phyloP scores from a whole-genome alignment of 2,329 filamentous ascomycete genomes.

The Coniochaeta prunicola region DNA sequence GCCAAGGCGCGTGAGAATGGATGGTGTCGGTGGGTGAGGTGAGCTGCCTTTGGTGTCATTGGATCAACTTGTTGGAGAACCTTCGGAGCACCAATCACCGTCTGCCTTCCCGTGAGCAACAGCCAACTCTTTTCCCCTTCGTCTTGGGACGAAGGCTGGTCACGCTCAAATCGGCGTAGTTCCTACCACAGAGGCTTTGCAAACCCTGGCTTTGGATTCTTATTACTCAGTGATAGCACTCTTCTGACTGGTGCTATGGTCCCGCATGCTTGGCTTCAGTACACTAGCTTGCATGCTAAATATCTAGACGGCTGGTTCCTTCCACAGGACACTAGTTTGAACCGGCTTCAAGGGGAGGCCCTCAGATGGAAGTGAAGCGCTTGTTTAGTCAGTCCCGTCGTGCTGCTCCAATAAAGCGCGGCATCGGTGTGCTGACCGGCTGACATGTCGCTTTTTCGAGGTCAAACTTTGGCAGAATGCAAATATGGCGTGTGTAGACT shows the following conservation, averaged over 20 bases:
- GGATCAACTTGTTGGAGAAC: neutral
- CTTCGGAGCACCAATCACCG: neutral
- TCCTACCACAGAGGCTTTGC: neutral
- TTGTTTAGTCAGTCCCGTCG: neutral
- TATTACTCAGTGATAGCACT: neutral
- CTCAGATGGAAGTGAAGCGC: neutral
- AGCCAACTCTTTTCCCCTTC: neutral
- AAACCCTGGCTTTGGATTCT: neutral
- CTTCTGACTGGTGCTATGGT: neutral
- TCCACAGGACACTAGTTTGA: neutral
- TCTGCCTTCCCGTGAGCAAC: neutral
- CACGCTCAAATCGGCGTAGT: neutral
- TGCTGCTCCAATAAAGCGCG: neutral
- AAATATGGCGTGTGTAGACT: neutral
- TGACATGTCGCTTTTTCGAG: neutral
- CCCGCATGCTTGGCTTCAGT: neutral
- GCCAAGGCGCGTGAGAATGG: neutral
- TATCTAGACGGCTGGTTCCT: neutral
- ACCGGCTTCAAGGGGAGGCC: neutral
- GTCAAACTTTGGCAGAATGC: neutral
- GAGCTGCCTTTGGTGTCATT: neutral
- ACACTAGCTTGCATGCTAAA: neutral
- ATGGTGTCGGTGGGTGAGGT: neutral
- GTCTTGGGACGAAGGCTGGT: neutral
- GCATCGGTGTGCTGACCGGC: neutral